Evolutionary conservation across 805 yeast species (phyloP), one percentile per base, ranked within the genome.

Genomic region (Yamadazyma scolyti): DNA sequence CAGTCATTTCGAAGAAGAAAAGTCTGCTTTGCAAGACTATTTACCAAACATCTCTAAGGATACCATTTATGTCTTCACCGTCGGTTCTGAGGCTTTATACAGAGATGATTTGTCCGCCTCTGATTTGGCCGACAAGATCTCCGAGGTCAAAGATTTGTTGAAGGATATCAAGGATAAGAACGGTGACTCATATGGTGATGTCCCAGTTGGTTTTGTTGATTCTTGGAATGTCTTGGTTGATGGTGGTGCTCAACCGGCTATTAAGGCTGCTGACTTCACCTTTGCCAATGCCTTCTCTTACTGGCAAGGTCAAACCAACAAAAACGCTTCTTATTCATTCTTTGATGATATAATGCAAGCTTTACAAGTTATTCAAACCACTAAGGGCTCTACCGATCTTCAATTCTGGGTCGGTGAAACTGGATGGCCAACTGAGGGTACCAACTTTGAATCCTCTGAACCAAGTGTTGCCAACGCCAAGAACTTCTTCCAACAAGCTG

Each of bases 281-380:
- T 83, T 81, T 58, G 95, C 96, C 52, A 90, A 90, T 57, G 97
- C 96, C 30, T 90, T 90, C 75, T 85, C 97, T 6, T 90, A 89
- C 80, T 90, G 97, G 97, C 97, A 90, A 71, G 97, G 97, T 25
- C 97, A 88, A 70, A 73, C 87, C 46, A 74, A 73, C 75, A 53
- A 60, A 29, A 89, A 89, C 60, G 76, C 96, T 16, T 77, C 95
- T 11, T 85, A 77, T 73, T 87, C 96, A 2, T 90, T 89, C 82
- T 76, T 87, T 46, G 97, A 89, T 58, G 97, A 90, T 61, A 86
- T 90, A 61, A 88, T 89, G 96, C 97, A 90, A 73, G 96, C 97
- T 45, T 68, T 90, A 59, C 95, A 87, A 70, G 69, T 72, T 40
- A 77, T 90, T 51, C 96, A 90, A 73, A 69, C 86, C 47, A 61